phyloP scores from a whole-genome alignment of 768 basidiomycete genomes.

The Lactarius akahatsu region DNA sequence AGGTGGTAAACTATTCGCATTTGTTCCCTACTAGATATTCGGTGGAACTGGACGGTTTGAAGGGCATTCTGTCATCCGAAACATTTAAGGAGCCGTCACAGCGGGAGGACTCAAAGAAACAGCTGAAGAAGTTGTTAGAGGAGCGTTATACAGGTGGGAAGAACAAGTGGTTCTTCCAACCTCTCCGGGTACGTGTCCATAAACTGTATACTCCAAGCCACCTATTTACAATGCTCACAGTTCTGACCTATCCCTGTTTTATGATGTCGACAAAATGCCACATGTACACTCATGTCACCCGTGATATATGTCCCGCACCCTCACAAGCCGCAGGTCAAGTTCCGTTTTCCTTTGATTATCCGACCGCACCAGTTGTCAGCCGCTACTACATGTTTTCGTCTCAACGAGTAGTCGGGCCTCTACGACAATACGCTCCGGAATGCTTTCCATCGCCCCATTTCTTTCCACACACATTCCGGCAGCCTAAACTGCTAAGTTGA shows the following conservation, averaged over 20 bases:
- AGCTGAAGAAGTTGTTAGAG: constrained; percentile 94
- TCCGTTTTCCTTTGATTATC: neutral
- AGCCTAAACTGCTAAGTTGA: constrained; percentile 40
- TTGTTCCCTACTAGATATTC: constrained; percentile 99
- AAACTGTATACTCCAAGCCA: too few relatives aligned
- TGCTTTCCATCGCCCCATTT: constrained; percentile 56
- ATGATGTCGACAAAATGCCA: constrained; percentile 36
- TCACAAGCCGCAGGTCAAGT: constrained; percentile 9
- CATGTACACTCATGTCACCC: constrained; percentile 40
- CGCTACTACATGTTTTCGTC: neutral
- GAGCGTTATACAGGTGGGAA: constrained; percentile 91
- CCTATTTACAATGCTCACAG: constrained; percentile 26
- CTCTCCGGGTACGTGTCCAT: constrained; percentile 63
- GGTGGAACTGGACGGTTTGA: constrained; percentile 92
- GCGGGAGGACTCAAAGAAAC: constrained; percentile 93
- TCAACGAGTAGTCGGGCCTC: constrained; percentile 27
- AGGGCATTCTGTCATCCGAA: constrained; percentile 78
- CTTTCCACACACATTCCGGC: constrained; percentile 63
- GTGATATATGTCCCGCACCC: constrained; percentile 32
- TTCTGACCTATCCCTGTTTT: constrained; percentile 37
- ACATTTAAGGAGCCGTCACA: constrained; percentile 98
- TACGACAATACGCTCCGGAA: constrained; percentile 46
- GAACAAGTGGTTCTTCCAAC: constrained; percentile 97
- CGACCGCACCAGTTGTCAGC: neutral
- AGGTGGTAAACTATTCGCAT: constrained; percentile 98